Conservation (phyloP, 768 basidiomycete genomes). For the Rhizopogon vulgaris region DNA sequence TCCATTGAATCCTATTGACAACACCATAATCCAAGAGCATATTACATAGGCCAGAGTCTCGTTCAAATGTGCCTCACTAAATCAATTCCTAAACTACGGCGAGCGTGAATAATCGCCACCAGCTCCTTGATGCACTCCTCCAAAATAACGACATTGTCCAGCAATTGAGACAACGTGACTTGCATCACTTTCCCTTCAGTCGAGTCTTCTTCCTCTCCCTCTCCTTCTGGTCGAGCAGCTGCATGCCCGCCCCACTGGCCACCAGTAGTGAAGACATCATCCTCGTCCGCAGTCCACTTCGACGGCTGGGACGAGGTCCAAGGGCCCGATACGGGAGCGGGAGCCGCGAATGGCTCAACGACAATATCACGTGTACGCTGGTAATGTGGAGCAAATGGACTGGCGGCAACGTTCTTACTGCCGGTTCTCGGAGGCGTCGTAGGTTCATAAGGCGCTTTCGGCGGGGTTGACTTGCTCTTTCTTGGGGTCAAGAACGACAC, state of each 20-base stretch:
- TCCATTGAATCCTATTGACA: too few species aligned
- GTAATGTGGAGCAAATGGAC: constrained; percentile 84
- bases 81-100: constrained; percentile 81
- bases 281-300: constrained; percentile 55
- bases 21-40: too few species aligned
- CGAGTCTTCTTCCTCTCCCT: constrained; percentile 15
- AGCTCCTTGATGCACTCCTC: constrained; percentile 96
- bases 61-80: constrained; percentile 64
- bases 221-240: constrained; percentile 16
- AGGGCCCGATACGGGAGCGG: constrained; percentile 48
- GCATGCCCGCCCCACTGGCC: constrained; percentile 35
- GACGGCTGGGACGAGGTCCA: constrained; percentile 56
- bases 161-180: constrained; percentile 73
- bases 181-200: constrained; percentile 30
- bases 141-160: constrained; percentile 92
- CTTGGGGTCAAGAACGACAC: constrained; percentile 78
- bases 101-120: constrained; percentile 76
- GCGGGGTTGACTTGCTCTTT: constrained; percentile 45
- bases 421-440: constrained; percentile 38
- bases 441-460: constrained; percentile 34
- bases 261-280: constrained; percentile 61
- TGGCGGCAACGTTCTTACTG: constrained; percentile 46
- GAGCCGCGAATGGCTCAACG: constrained; percentile 66
- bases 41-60: not conserved
- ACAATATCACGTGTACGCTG: constrained; percentile 64